These are phyloP conservation scores for Psidium friedrichsthalianum DNA, from an alignment of 345 rosid species.

Conservation along the genomic window DNA sequence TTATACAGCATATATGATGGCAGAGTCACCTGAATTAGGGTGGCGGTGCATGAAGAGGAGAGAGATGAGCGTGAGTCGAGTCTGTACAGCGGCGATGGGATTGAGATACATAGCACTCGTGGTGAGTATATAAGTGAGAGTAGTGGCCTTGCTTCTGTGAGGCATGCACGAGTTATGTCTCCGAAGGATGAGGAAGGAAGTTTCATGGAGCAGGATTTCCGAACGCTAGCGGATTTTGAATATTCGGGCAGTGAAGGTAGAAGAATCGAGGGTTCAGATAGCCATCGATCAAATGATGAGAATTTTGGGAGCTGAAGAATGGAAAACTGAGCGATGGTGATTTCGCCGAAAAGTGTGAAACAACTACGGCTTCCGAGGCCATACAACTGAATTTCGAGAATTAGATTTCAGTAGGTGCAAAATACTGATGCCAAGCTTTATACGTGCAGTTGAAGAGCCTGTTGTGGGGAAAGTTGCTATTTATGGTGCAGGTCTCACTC, in stretches of 20 bases:
- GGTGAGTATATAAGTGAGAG: constrained; percentile 1
- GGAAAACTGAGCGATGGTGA: background rate
- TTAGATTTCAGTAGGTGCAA: background rate
- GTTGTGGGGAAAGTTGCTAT: background rate
- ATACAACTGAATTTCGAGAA: background rate
- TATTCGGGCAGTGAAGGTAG: background rate
- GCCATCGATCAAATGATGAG: background rate
- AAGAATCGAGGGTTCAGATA: background rate
- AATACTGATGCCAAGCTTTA: background rate
- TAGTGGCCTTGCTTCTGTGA: background rate
- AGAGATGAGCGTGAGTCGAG: background rate
- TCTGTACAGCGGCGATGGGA: constrained; percentile 6
- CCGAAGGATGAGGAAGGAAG: background rate
- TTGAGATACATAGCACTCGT: background rate
- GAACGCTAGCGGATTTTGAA: background rate
- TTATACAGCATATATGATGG: background rate
- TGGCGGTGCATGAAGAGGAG: background rate
- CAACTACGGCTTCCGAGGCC: background rate
- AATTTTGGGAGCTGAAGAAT: background rate
- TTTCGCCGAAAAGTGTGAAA: background rate
- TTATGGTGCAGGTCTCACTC: background rate
- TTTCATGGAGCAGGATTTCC: background rate
- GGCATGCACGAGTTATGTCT: background rate
- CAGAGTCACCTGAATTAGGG: no score
- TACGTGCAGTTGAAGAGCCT: background rate